A percentile compares a stretch with the other conserved stretches of the same genome.
phyloP scores from a whole-genome alignment of 352 stramenopile genomes.

The Globisporangium paroecandrum region DNA sequence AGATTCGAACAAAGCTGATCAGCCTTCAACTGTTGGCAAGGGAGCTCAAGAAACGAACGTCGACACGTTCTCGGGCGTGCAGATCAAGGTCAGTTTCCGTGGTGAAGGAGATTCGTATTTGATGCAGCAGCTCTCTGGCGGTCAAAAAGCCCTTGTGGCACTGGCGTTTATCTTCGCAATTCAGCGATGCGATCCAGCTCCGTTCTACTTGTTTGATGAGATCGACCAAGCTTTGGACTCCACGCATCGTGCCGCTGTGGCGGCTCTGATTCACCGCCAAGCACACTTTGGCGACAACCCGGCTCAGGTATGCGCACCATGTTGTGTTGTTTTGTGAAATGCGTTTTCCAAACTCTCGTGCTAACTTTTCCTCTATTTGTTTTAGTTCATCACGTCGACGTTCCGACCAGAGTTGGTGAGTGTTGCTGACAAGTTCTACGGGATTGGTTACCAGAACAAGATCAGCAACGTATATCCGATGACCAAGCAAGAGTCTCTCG shows the following conservation, averaged over 20 bases:
- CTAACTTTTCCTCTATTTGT: conserved; percentile 8
- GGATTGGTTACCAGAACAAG: conserved; percentile 99
- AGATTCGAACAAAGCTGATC: conserved; percentile 30
- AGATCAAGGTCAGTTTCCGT: conserved; percentile 98
- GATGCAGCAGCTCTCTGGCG: conserved; percentile 98
- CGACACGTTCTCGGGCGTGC: conserved; percentile 95
- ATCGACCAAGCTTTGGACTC: conserved; percentile 99
- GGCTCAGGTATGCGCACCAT: conserved; percentile 84
- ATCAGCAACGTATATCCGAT: conserved; percentile 93
- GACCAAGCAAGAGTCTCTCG: conserved; percentile 95
- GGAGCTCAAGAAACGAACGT: conserved; percentile 45
- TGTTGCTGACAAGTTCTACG: conserved; percentile 96
- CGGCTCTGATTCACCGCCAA: conserved; percentile 96
- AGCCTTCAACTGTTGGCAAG: conserved; percentile 18
- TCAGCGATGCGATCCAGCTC: conserved; percentile 96
- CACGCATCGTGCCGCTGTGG: conserved; percentile 96
- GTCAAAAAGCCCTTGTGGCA: conserved; percentile 98
- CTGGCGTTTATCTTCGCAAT: conserved; percentile 99
- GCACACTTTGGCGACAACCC: conserved; percentile 92
- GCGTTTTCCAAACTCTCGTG: conserved; percentile 3
- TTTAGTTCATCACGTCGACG: conserved; percentile 97
- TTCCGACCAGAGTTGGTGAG: conserved; percentile 99
- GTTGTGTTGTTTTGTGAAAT: background rate
- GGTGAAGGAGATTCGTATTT: conserved; percentile 94
- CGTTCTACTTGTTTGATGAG: conserved; percentile 99